Evolutionary conservation across 2,329 filamentous ascomycete genomes (phyloP).

Genomic region (Fusarium sp.): DNA sequence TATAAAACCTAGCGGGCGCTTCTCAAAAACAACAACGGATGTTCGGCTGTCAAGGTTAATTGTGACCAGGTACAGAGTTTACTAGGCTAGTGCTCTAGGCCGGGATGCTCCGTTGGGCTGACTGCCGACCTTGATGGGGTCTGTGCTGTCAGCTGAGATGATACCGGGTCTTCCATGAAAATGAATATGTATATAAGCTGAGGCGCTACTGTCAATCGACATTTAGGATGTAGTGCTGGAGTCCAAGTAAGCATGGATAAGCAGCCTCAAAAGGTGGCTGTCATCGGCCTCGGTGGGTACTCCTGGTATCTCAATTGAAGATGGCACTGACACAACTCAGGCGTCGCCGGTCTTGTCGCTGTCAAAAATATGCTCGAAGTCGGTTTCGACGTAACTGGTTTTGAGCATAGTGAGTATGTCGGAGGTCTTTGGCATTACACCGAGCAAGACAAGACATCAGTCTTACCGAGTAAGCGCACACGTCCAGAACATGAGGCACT

Average conservation of each 20-base stretch:
- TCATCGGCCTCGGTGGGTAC: constrained; percentile 44
- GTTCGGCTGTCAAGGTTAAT: background rate
- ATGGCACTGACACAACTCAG: constrained; percentile 18
- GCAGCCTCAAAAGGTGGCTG: constrained; percentile 37
- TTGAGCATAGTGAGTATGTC: constrained; percentile 53
- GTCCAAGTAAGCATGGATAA: constrained; percentile 7
- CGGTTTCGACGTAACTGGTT: constrained; percentile 55
- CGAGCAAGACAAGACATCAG: constrained; percentile 50
- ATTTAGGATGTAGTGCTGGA: accelerated
- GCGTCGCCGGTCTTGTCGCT: constrained; percentile 50
- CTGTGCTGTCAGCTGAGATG: constrained; percentile 20
- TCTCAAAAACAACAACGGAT: background rate
- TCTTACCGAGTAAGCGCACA: constrained; percentile 46
- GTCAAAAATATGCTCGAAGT: constrained; percentile 55
- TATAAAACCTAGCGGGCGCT: background rate
- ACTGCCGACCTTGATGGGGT: constrained; percentile 15
- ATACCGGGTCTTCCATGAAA: background rate
- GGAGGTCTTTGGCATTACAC: constrained; percentile 58
- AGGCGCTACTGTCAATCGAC: background rate
- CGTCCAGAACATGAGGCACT: too few species aligned
- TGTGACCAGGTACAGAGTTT: background rate
- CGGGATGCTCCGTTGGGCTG: constrained; percentile 7
- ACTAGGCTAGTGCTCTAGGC: background rate
- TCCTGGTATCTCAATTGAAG: background rate
- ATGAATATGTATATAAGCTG: background rate